A percentile compares a stretch with the other conserved stretches of the same genome.
phyloP scores from a whole-genome alignment of 192 early-diverging fungal species.

The Backusella luteola region DNA sequence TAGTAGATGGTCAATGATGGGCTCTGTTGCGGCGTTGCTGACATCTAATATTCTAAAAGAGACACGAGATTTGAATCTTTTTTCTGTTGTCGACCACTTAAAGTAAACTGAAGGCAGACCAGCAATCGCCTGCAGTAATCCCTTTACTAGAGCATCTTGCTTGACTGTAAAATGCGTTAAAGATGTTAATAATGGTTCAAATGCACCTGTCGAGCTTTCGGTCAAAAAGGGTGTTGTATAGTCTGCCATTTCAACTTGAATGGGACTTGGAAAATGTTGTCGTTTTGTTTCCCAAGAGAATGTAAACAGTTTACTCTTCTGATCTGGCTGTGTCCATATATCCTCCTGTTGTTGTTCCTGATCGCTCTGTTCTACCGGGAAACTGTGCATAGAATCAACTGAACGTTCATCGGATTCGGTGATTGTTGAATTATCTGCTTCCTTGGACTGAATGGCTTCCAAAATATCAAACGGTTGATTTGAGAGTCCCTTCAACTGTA shows the following conservation, averaged over 20 bases:
- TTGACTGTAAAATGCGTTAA: neutral
- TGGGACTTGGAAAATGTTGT: neutral
- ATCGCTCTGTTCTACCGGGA: neutral
- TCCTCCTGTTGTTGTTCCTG: conserved; percentile 1
- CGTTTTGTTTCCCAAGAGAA: conserved; percentile 7
- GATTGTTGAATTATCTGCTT: neutral
- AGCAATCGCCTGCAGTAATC: conserved; percentile 11
- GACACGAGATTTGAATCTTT: conserved; percentile 5
- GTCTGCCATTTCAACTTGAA: neutral
- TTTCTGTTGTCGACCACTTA: neutral
- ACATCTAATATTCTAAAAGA: conserved; percentile 15
- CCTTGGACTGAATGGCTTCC: neutral
- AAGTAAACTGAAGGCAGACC: conserved; percentile 18
- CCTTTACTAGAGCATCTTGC: conserved; percentile 6
- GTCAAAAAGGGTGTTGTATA: conserved; percentile 12
- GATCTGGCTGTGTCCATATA: neutral
- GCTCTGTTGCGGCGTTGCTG: neutral
- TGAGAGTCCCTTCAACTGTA: neutral
- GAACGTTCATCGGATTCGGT: neutral
- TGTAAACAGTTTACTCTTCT: neutral
- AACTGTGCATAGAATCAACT: neutral
- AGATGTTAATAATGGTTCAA: neutral
- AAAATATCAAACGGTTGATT: conserved; percentile 14
- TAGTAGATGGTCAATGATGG: neutral
- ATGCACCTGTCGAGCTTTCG: neutral